Base-by-base conservation (phyloP, 352 stramenopile species). In the Pythium rhizo-oryzae region DNA sequence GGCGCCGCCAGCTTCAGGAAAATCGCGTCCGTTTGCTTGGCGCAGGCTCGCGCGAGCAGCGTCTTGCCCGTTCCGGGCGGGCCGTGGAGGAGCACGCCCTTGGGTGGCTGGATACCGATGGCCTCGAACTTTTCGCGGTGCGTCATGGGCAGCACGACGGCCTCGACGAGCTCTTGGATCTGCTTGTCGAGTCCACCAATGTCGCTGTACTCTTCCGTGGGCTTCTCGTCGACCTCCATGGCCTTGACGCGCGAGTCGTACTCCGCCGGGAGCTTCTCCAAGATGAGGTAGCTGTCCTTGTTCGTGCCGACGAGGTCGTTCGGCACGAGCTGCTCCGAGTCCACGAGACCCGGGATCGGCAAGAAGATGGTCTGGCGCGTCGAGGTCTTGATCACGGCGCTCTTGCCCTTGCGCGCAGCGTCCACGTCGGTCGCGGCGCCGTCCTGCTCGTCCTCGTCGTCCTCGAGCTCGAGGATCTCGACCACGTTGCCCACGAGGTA, bases 161-260 rank as follows among this genome's bases (percentile, higher is more conserved):
- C 93, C 69, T 98, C 92, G 74, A 97, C 97, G 64, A 98, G 97
- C 68, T 98, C 91, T 70, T 97, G 91, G 72, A 98, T 98, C 84
- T 99, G 98, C 56, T 96, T 93, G 80, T 99, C 98, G 7, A 99
- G 78, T 8, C 98, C 98, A 71, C 98, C 98, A 82, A 99, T 99
- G 66, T 99, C 98, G 9, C 97, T 98, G 78, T 99, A 99, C 56
- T 93, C 99, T 75, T 99, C 98, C 7, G 99, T 76, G 19, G 98
- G 98, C 37, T 97, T 98, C 84, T 99, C 99, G 75, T 99, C 97
- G 4, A 99, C 98, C 85, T 99, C 99, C 98, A 99, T 99, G 41
- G 99, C 97, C 57, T 99, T 99, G 16, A 99, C 97, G 39, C 98
- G 82, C 49, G 92, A 98, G 78, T 99, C 98, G 78, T 99, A 99